Evolutionary conservation across 805 yeast species (phyloP).

Genomic region (Kazachstania kunashirensis): DNA sequence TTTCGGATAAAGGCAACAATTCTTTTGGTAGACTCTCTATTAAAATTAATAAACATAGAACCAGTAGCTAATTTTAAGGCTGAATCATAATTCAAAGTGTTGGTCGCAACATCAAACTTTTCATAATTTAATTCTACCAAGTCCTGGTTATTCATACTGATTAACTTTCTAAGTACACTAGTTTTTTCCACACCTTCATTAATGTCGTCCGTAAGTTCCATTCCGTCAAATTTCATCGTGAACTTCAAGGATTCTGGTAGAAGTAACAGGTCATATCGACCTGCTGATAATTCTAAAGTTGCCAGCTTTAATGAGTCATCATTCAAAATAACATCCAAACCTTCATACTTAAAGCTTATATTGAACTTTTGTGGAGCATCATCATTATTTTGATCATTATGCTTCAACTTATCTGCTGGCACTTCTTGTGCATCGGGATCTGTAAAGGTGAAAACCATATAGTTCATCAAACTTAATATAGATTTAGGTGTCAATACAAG

Average conservation of each 20-base stretch:
- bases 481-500: slow-evolving; percentile 71
- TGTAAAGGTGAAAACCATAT: slow-evolving; percentile 76
- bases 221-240: slow-evolving; percentile 62
- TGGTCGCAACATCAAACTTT: slow-evolving; percentile 54
- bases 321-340: slow-evolving; percentile 64
- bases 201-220: slow-evolving; percentile 68
- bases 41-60: slow-evolving; percentile 63
- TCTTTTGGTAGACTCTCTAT: slow-evolving; percentile 68
- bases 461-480: slow-evolving; percentile 67
- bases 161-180: slow-evolving; percentile 51
- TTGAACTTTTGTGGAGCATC: slow-evolving; percentile 67
- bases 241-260: slow-evolving; percentile 74
- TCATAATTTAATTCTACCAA: slow-evolving; percentile 78
- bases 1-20: slow-evolving; percentile 59
- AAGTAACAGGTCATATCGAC: slow-evolving; percentile 53
- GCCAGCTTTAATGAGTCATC: slow-evolving; percentile 81
- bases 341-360: slow-evolving; percentile 57
- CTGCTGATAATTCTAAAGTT: slow-evolving; percentile 64
- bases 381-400: slow-evolving; percentile 48
- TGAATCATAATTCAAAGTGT: slow-evolving; percentile 37
- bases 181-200: slow-evolving; percentile 51
- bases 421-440: slow-evolving; percentile 60
- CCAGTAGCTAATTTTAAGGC: slow-evolving; percentile 43
- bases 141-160: slow-evolving; percentile 67
- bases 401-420: slow-evolving; percentile 63